Conservation (phyloP, 805 yeast genomes). For the Kodamaea neixiangensis region DNA sequence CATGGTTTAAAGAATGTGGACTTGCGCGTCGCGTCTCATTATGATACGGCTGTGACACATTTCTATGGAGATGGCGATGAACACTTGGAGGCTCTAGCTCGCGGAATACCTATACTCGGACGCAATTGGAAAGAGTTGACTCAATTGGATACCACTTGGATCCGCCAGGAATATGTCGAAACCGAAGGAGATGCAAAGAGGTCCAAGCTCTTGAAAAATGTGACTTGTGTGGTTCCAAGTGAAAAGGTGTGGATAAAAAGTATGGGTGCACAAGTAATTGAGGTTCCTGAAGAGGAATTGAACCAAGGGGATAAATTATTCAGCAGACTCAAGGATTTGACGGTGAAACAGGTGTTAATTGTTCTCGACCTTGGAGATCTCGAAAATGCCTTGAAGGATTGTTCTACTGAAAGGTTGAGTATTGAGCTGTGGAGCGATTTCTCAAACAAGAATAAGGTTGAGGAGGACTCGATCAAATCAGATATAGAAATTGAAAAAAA, state of each 20-base stretch:
- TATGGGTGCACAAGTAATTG: constrained; percentile 6
- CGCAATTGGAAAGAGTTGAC: constrained; percentile 23
- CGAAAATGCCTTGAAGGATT: constrained; percentile 1
- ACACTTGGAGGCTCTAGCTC: constrained; percentile 22
- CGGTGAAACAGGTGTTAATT: not conserved
- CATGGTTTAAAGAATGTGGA: not conserved
- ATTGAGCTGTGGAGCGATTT: constrained; percentile 7
- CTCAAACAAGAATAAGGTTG: not conserved
- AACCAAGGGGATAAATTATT: not conserved
- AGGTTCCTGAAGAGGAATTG: not conserved
- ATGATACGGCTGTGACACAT: constrained; percentile 20
- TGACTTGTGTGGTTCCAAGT: constrained; percentile 6
- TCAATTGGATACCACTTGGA: not conserved
- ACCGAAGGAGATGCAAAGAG: not conserved
- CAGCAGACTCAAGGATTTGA: not conserved
- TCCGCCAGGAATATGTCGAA: not conserved
- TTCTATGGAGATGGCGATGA: constrained; percentile 17
- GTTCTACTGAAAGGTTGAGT: not conserved
- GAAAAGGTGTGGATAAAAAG: not conserved
- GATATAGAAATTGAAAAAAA: not conserved
- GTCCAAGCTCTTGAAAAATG: constrained; percentile 5
- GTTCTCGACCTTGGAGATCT: not conserved
- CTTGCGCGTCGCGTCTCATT: not conserved
- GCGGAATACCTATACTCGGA: constrained; percentile 31
- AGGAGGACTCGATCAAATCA: not conserved